Base-by-base conservation (phyloP, 257 asterid genomes). In the Nicotiana obtusifolia region DNA sequence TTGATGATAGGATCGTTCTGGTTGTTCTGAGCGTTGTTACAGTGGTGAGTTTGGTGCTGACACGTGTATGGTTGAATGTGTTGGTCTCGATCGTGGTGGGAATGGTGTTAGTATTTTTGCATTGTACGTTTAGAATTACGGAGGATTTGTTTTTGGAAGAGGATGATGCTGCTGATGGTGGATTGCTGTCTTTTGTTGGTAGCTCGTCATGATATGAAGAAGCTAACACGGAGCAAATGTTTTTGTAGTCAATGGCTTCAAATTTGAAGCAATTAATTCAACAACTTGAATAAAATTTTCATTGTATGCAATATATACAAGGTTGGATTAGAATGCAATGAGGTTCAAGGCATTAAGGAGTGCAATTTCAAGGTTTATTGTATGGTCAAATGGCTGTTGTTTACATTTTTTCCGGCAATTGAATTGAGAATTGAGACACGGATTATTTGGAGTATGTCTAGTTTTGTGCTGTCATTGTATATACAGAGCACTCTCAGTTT, bases 61-160 rank as follows among this genome's bases (percentile, higher is more conserved):
- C 95, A 13, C 66, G 86, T 60, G 95, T 89, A 19, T 89, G 97
- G 97, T 52, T 90, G 89, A 93, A 93, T 22, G 93, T 91, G 20
- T 24, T 90, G 86, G 89, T 88, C 35, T 85, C 97, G 19, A 53
- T 87, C 73, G 54, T 33, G 83, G 71, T 90, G 28, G 97, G 91
- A 5, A 76, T 82, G 66, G 91, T 67, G 80, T 76, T 78, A 22
- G 89, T 90, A 10, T 41, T 57, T 1, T 16, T 87, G 85, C 97
- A 93, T 92, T 91, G 94, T 33, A 56, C 85, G 64, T 85, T 90
- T 37, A 90, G 97, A 85, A 87, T 84, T 59, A 87, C 93, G 41
- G 97, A 93, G 76, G 91, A 93, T 85, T 87, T 89, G 90, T 92
- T 88, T 79, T 75, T 90, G 76, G 93, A 89, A 76, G 97, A 93